These are phyloP conservation scores for Mrakia hoshinonis DNA, from an alignment of 768 basidiomycete species.

Conservation along the genomic window DNA sequence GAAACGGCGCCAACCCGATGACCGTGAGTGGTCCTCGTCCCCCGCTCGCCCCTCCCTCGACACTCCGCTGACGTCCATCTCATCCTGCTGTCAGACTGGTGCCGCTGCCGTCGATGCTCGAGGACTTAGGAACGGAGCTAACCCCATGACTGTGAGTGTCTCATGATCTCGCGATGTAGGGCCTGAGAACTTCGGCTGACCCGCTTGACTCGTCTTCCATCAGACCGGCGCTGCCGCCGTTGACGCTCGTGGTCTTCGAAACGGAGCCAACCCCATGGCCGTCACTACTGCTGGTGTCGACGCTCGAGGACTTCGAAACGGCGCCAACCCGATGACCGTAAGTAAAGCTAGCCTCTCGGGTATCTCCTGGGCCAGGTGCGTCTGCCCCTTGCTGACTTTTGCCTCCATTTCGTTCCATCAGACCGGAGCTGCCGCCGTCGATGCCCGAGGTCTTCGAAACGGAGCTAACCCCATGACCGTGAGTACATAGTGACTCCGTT, in stretches of 20 bases:
- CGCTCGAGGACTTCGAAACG: background rate
- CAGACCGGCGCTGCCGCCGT: background rate
- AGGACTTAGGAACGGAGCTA: background rate
- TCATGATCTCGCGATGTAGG: too few species aligned
- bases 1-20: conserved; percentile 2
- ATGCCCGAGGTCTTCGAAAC: background rate
- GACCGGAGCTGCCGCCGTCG: background rate
- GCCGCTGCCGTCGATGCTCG: too few species aligned
- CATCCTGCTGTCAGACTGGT: too few species aligned
- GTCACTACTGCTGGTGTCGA: too few species aligned
- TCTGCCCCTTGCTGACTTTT: background rate
- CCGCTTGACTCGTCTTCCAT: background rate
- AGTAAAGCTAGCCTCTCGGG: background rate
- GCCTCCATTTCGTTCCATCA: background rate
- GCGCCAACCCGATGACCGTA: background rate
- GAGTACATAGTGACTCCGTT: too few species aligned
- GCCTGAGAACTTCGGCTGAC: background rate
- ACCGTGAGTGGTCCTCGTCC: background rate
- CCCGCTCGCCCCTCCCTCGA: background rate
- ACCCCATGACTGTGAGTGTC: background rate
- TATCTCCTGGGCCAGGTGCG: too few species aligned
- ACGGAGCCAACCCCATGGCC: too few species aligned
- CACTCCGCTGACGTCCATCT: background rate
- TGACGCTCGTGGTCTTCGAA: too few species aligned
- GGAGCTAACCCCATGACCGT: background rate